phyloP scores from a whole-genome alignment of 2,329 filamentous ascomycete genomes.

The Talaromyces pinophilus region DNA sequence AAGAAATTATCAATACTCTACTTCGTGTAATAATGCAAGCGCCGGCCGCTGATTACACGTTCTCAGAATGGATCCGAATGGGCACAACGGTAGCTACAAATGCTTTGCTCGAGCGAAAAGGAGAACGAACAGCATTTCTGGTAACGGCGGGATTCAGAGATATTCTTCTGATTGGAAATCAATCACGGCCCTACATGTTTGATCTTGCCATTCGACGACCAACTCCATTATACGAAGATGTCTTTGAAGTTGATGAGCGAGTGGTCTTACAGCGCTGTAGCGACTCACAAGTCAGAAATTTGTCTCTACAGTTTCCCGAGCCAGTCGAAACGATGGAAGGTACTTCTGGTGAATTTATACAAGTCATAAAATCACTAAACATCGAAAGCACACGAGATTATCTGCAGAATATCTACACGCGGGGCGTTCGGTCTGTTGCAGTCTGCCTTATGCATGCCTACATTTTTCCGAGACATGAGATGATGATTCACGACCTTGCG shows the following conservation, averaged over 20 bases:
- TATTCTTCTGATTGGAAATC: too few relatives aligned
- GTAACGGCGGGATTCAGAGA: too few relatives aligned
- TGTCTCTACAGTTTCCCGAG: constrained; percentile 55
- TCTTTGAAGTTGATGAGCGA: constrained; percentile 71
- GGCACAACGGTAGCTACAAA: too few relatives aligned
- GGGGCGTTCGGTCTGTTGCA: constrained; percentile 10
- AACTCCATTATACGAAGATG: too few relatives aligned
- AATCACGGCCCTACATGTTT: too few relatives aligned
- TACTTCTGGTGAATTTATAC: not conserved
- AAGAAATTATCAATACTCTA: too few relatives aligned
- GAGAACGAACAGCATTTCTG: too few relatives aligned
- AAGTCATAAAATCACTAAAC: not conserved
- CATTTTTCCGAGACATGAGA: constrained; percentile 79
- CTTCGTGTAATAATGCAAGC: too few relatives aligned
- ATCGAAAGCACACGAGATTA: constrained; percentile 12
- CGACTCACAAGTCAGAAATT: constrained; percentile 34
- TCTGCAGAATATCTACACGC: constrained; percentile 5
- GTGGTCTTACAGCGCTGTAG: not conserved
- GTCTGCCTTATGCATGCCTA: constrained; percentile 11
- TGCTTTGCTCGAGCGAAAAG: too few relatives aligned
- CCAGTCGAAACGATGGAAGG: not conserved
- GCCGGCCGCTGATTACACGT: too few relatives aligned
- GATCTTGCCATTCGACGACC: too few relatives aligned
- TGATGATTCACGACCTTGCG: constrained; percentile 73
- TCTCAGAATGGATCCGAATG: too few relatives aligned